Evolutionary conservation across 2,329 filamentous ascomycete species (phyloP).

Genomic region (Fusarium bulbicola): DNA sequence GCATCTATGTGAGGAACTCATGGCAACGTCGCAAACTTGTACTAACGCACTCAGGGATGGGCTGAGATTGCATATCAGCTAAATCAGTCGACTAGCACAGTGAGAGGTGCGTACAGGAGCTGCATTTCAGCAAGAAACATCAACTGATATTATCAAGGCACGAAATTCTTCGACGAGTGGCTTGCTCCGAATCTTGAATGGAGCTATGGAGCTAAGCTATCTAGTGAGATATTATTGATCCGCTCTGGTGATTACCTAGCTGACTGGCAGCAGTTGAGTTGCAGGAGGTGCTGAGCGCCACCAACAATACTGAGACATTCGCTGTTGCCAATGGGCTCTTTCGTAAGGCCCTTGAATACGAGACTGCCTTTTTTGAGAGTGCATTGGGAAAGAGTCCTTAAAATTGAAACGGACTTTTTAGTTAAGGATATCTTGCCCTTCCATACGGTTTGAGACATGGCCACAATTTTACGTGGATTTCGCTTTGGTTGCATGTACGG

Average conservation of each 20-base stretch:
- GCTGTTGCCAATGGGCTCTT: background rate
- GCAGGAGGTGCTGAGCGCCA: background rate
- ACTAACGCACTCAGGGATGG: background rate
- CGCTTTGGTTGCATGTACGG: accelerated
- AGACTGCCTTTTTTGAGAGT: background rate
- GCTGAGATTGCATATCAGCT: background rate
- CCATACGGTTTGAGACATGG: no score
- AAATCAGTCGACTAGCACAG: background rate
- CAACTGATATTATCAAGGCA: background rate
- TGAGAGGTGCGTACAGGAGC: background rate
- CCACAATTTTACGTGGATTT: accelerated
- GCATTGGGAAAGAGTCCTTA: background rate
- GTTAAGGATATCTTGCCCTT: no score
- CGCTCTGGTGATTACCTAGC: accelerated
- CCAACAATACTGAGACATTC: background rate
- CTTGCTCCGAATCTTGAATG: background rate
- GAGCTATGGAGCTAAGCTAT: background rate
- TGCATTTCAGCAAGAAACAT: accelerated
- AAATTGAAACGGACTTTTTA: accelerated
- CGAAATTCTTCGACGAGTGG: background rate
- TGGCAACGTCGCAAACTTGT: accelerated
- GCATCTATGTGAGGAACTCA: accelerated
- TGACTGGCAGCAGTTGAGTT: background rate
- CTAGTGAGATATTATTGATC: background rate
- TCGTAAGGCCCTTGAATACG: background rate